These are phyloP conservation scores for Argentina anserina DNA, from an alignment of 306 rosid genomes.

Conservation along the genomic window DNA sequence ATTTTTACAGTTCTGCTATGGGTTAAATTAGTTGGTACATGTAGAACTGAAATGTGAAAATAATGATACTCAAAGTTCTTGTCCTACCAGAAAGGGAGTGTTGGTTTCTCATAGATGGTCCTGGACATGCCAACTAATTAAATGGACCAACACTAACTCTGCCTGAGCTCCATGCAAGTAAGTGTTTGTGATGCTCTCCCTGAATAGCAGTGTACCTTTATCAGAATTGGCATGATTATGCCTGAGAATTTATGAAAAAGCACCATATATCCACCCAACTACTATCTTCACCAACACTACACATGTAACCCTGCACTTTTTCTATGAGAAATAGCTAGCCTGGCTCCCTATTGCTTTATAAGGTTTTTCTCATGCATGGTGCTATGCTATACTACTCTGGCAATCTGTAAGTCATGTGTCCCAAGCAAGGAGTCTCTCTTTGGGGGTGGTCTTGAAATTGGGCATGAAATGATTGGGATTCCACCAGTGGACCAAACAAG, in stretches of 20 bases:
- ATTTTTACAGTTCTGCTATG: not conserved
- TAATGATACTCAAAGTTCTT: not conserved
- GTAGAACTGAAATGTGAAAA: not conserved
- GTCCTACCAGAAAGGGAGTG: not conserved
- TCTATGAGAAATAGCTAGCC: not conserved
- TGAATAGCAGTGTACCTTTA: slow-evolving; percentile 2
- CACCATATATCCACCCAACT: not conserved
- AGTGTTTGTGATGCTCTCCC: not conserved
- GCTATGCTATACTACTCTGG: not conserved
- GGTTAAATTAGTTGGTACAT: not conserved
- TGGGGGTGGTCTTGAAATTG: not conserved
- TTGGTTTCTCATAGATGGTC: not conserved
- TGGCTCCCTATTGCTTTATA: not conserved
- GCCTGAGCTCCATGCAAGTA: not conserved
- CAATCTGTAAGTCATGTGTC: not conserved
- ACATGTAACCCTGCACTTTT: not conserved
- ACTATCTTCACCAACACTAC: not conserved
- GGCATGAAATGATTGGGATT: slow-evolving; percentile 13
- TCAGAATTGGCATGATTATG: slow-evolving; percentile 1
- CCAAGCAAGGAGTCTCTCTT: not conserved
- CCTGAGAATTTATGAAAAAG: slow-evolving; percentile 5
- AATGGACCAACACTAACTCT: not conserved
- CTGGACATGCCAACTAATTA: not conserved
- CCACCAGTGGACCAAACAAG: slow-evolving; percentile 15
- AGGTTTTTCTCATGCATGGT: not conserved